phyloP scores from a whole-genome alignment of 345 rosid species.

The Capsella bursapastoris region DNA sequence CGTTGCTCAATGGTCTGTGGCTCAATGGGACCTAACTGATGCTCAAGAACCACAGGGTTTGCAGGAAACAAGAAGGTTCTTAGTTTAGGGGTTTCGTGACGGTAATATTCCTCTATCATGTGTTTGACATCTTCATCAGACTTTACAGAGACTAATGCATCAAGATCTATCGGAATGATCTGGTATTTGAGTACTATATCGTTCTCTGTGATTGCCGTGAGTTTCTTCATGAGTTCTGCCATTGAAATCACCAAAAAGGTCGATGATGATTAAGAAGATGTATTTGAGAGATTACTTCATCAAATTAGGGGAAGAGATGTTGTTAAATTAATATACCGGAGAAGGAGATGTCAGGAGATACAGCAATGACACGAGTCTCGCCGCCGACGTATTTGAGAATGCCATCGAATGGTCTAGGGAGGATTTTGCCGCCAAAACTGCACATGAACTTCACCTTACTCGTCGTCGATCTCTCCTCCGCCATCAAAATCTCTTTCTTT shows the following conservation, averaged over 20 bases:
- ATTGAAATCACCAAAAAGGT: not conserved
- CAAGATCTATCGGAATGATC: conserved; percentile 74
- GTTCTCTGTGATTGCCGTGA: conserved; percentile 55
- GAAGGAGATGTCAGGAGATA: conserved; percentile 59
- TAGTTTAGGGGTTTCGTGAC: conserved; percentile 61
- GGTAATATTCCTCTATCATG: conserved; percentile 77
- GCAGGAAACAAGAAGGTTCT: conserved; percentile 73
- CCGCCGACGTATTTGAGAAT: conserved; percentile 89
- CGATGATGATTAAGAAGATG: not conserved
- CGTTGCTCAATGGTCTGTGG: conserved; percentile 62
- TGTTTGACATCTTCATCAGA: conserved; percentile 79
- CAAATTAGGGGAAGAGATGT: not conserved
- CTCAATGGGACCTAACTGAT: conserved; percentile 46
- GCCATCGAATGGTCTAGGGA: conserved; percentile 69
- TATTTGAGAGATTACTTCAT: not conserved
- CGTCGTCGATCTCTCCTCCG: conserved; percentile 45
- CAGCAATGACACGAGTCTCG: conserved; percentile 81
- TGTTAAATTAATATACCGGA: conserved; percentile 50
- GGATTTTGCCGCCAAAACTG: conserved; percentile 89
- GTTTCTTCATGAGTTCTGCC: conserved; percentile 77
- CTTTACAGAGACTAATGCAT: conserved; percentile 72
- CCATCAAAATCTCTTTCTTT: not conserved
- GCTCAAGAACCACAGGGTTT: conserved; percentile 49
- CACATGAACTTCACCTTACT: conserved; percentile 72
- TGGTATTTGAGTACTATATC: conserved; percentile 73